These are phyloP conservation scores for Salvia rosmarinus DNA, from an alignment of 257 asterid genomes.

Conservation along the genomic window DNA sequence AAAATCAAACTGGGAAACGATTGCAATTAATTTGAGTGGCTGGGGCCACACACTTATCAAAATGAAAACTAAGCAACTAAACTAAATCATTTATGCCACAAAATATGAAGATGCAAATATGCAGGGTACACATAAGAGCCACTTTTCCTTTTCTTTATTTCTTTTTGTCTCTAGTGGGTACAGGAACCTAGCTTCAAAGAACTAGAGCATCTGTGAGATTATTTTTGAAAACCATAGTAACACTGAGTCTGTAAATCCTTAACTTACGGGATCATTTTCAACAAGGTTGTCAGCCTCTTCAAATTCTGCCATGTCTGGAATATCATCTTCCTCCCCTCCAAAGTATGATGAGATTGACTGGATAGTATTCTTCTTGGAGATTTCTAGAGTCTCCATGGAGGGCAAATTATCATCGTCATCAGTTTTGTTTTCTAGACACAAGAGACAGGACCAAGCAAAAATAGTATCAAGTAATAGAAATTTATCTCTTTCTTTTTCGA, in stretches of 20 bases:
- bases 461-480: neutral
- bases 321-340: constrained; percentile 92
- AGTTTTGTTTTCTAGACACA: constrained; percentile 58
- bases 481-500: neutral
- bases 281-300: constrained; percentile 81
- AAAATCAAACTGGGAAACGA: neutral
- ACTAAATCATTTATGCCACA: neutral
- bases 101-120: constrained; percentile 17
- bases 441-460: constrained; percentile 31
- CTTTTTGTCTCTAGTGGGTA: neutral
- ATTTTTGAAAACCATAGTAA: neutral
- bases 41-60: neutral
- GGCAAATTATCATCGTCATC: constrained; percentile 78
- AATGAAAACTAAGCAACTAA: constrained; percentile 5
- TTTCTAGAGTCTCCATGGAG: constrained; percentile 82
- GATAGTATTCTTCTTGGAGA: constrained; percentile 66
- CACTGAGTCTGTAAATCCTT: neutral
- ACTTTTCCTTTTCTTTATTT: neutral
- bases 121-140: constrained; percentile 4
- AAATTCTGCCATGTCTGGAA: constrained; percentile 90
- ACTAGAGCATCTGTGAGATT: neutral
- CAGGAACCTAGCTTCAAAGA: neutral
- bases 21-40: neutral
- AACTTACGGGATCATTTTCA: constrained; percentile 87
- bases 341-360: constrained; percentile 78